Evolutionary conservation across 768 basidiomycete genomes (phyloP), one percentile per base, ranked within the genome.

Genomic region (Gymnopilus dilepis): DNA sequence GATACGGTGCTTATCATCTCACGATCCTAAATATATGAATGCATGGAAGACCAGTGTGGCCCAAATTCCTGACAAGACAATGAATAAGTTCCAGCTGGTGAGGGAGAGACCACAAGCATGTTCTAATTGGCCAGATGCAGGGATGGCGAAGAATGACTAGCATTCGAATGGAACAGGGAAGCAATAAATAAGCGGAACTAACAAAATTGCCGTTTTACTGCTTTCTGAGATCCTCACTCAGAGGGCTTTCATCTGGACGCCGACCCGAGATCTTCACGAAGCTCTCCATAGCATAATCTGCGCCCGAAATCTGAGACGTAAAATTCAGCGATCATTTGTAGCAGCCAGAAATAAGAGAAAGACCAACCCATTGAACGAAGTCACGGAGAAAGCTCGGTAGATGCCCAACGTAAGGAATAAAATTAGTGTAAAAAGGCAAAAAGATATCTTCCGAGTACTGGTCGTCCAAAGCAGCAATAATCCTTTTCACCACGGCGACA

Each of bases 381-480:
- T 96, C 95, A 58, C 88, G 79, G 52, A 87, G 53, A 73, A 87
- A 94, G 69, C 88, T 91, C 6, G 92, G 92, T 58, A 91, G 73
- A 60, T 86, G 70, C 52, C 74, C 74, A 61, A 91, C 66, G 62
- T 78, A 79, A 42, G 88, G 86, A 34, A 81, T 75, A 28, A 87
- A 82, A 68, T 91, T 78, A 13, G 81, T 80, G 66, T 86, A 93
- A 73, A 92, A 89, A 15, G 95, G 95, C 64, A 93, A 67, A 65
- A 85, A 75, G 61, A 95, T 84, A 19, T 80, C 84, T 60, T 84
- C 82, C 13, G 89, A 90, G 67, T 95, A 88, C 63, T 91, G 89
- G 50, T 86, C 86, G 72, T 97, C 92, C 55, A 97, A 72, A 1
- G 91, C 91, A 31, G 85, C 76, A 58, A 99, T 92, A 70, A 98